Conservation (phyloP, 768 basidiomycete genomes). For the Trametes punicea region DNA sequence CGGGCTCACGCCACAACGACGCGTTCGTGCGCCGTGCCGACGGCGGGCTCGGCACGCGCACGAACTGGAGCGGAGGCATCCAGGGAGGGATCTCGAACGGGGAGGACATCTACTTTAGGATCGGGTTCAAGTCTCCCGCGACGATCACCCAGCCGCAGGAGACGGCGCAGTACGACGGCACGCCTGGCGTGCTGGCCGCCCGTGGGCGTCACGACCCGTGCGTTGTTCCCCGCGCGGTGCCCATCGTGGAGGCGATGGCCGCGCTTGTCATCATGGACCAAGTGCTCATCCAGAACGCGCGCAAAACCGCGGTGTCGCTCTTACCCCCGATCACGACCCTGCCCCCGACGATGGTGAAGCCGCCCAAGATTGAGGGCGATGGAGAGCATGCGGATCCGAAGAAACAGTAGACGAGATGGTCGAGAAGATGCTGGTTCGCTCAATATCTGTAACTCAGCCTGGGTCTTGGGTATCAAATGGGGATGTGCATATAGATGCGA, state of each 20-base stretch:
- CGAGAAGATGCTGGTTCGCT: background rate
- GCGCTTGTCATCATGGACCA: conserved; percentile 94
- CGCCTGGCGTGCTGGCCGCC: conserved; percentile 81
- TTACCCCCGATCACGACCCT: conserved; percentile 88
- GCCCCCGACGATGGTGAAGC: conserved; percentile 88
- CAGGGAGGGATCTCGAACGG: conserved; percentile 99
- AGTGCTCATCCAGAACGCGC: conserved; percentile 84
- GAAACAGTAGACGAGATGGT: background rate
- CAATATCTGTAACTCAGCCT: background rate
- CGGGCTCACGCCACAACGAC: conserved; percentile 94
- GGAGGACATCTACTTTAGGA: conserved; percentile 94
- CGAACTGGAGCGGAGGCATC: conserved; percentile 96
- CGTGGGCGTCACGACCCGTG: conserved; percentile 96
- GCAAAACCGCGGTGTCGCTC: conserved; percentile 66
- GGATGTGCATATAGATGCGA: background rate
- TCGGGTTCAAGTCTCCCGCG: conserved; percentile 98
- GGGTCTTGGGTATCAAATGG: background rate
- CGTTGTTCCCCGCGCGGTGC: conserved; percentile 94
- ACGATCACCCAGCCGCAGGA: conserved; percentile 91
- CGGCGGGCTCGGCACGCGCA: conserved; percentile 75
- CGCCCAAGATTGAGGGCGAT: conserved; percentile 25
- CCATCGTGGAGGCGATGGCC: conserved; percentile 98
- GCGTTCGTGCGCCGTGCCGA: conserved; percentile 62
- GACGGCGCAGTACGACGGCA: conserved; percentile 93
- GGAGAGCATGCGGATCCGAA: background rate